Conservation (phyloP, 306 rosid species). For the Albizia julibrissin region DNA sequence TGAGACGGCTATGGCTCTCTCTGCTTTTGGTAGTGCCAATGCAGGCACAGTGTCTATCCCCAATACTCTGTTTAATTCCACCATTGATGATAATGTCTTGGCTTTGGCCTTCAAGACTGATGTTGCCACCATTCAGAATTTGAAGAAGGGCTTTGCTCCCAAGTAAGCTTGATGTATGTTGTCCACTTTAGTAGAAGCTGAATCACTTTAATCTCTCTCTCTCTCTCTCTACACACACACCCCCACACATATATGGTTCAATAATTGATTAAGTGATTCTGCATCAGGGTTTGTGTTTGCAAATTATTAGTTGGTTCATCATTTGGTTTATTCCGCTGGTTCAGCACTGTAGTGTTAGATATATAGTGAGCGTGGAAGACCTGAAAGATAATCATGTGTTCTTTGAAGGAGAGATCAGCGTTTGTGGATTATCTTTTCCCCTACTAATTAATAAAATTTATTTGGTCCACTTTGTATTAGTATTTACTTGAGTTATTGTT, state of each 20-base stretch:
- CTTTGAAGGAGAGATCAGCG: background rate
- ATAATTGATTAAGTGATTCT: slow-evolving; percentile 1
- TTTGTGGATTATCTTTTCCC: background rate
- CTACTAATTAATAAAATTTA: background rate
- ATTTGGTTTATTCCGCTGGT: background rate
- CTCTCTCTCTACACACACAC: too few relatives aligned
- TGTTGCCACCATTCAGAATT: slow-evolving; percentile 40
- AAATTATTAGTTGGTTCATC: slow-evolving; percentile 6
- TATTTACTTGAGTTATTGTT: background rate
- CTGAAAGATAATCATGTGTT: background rate
- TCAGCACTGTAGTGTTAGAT: background rate
- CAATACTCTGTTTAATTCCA: slow-evolving; percentile 35
- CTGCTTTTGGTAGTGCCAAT: slow-evolving; percentile 61
- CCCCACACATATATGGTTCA: too few relatives aligned
- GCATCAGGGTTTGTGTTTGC: background rate
- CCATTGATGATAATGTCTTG: slow-evolving; percentile 52
- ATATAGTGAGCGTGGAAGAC: background rate
- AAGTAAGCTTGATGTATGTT: background rate
- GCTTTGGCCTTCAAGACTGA: slow-evolving; percentile 65
- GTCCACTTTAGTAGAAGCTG: background rate
- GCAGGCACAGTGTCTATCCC: slow-evolving; percentile 52
- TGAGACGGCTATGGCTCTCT: slow-evolving; percentile 32
- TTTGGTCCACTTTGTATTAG: background rate
- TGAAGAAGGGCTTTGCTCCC: slow-evolving; percentile 51
- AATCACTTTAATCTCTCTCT: background rate